Evolutionary conservation across 148 eudicot genomes (phyloP).

Genomic region (Tetragonia tetragonoides): DNA sequence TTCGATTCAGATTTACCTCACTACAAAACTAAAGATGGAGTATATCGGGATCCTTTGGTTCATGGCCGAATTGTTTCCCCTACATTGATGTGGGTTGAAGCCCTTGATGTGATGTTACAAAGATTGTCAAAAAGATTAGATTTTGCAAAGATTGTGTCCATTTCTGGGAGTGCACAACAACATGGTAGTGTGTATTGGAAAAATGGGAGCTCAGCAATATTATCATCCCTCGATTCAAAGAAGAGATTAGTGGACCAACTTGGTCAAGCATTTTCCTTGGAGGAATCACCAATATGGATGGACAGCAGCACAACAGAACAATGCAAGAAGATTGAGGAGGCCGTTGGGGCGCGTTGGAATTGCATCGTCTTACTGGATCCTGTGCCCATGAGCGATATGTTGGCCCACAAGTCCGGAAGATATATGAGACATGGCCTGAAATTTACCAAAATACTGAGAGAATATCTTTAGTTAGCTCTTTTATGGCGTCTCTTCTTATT

Average conservation of each 20-base stretch:
- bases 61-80: constrained; percentile 86
- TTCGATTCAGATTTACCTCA: constrained; percentile 80
- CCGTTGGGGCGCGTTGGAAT: constrained; percentile 80
- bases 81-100: constrained; percentile 91
- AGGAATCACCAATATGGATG: constrained; percentile 95
- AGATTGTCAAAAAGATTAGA: constrained; percentile 57
- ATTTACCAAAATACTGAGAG: constrained; percentile 69
- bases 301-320: constrained; percentile 90
- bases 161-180: constrained; percentile 93
- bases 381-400: constrained; percentile 76
- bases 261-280: constrained; percentile 55
- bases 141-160: constrained; percentile 60
- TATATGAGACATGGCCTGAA: constrained; percentile 67
- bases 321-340: constrained; percentile 82
- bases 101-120: constrained; percentile 65
- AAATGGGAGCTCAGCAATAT: constrained; percentile 42
- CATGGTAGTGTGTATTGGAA: constrained; percentile 98
- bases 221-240: constrained; percentile 59
- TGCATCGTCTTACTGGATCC: constrained; percentile 76
- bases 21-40: constrained; percentile 88
- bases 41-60: constrained; percentile 59
- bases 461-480: constrained; percentile 89
- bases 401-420: constrained; percentile 76
- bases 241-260: constrained; percentile 60
- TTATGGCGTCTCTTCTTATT: constrained; percentile 72